Evolutionary conservation across 2,329 filamentous ascomycete species (phyloP), one percentile per base, ranked within the genome.

Genomic region (Aspergillus sp.): DNA sequence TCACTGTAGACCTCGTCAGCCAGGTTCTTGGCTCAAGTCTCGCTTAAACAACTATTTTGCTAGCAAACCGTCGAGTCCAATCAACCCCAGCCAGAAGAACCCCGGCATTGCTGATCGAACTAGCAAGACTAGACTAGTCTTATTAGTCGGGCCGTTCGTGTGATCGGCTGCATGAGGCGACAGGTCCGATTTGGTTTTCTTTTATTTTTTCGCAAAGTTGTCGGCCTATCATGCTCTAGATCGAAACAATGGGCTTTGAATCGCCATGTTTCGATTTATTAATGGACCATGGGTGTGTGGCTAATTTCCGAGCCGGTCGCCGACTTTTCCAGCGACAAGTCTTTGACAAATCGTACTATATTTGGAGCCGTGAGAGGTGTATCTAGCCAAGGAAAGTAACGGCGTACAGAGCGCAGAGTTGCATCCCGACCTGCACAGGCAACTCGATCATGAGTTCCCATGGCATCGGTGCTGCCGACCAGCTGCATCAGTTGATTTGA

Each of bases 121-220:
- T 57, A 63, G 63, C 49, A 59, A n/a, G 54, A 52, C 56, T 67
- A 62, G 63, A 56, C 26, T 29, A 29, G 26, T 46, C 55, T 49
- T 51, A 57, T 61, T 60, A 61, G 60, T 60, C 57, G 57, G 57
- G 50, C 29, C 39, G 49, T 55, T 55, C 42, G 56, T 60, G 57
- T 58, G 59, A 60, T 64, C 58, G 58, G 54, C 62, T 58, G 58
- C 61, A 62, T 51, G 53, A 60, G n/a, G 49, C 50, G 62, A 67
- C 59, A 63, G 58, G 59, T 67, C 65, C 58, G 55, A 65, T 65
- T 59, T 22, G 26, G 12, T 49, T 42, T 39, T 20, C 0, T 47
- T 11, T 47, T 47, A 11, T 22, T 63, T 47, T 57, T 32, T 56
- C 57, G 54, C 54, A 49, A 46, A 22, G 53, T 54, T 54, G 29